Evolutionary conservation across 768 basidiomycete species (phyloP).

Genomic region (Xanthoconium stramineum): DNA sequence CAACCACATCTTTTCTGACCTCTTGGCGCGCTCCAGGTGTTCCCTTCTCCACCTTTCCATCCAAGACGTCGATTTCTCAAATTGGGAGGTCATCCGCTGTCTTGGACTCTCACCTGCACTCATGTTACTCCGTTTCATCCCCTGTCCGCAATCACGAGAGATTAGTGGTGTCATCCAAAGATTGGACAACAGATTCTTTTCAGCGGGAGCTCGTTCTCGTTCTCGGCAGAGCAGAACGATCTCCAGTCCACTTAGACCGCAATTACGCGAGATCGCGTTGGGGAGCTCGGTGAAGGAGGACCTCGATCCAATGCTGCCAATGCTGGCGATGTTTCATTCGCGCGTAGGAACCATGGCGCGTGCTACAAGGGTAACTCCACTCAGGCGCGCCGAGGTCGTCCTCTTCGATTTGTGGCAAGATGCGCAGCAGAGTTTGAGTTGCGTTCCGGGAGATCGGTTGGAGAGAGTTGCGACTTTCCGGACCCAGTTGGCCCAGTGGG

Average conservation of each 20-base stretch:
- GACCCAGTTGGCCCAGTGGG: background rate
- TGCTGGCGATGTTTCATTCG: conserved; percentile 8
- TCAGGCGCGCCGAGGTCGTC: conserved; percentile 6
- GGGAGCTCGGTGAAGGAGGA: conserved; percentile 10
- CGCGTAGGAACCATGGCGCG: conserved; percentile 3
- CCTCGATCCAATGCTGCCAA: conserved; percentile 6
- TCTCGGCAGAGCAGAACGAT: background rate
- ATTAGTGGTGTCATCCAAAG: conserved; percentile 8
- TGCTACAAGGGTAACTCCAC: background rate
- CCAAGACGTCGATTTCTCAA: conserved; percentile 17
- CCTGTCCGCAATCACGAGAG: conserved; percentile 17
- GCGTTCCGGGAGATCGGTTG: background rate
- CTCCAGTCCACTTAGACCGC: background rate
- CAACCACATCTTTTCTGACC: conserved; percentile 10
- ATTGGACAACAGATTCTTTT: background rate
- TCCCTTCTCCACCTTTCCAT: conserved; percentile 15
- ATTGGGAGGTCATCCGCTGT: conserved; percentile 21
- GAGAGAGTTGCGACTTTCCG: background rate
- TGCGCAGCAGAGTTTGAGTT: background rate
- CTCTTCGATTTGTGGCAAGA: conserved; percentile 16
- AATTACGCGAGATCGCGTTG: conserved; percentile 16
- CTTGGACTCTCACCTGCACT: conserved; percentile 14
- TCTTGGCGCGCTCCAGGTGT: conserved; percentile 16
- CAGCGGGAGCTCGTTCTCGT: too few species aligned
- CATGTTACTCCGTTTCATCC: conserved; percentile 17